These are phyloP conservation scores for Tolypocladium ophioglossoides DNA, from an alignment of 2,329 filamentous ascomycete genomes.

Conservation along the genomic window DNA sequence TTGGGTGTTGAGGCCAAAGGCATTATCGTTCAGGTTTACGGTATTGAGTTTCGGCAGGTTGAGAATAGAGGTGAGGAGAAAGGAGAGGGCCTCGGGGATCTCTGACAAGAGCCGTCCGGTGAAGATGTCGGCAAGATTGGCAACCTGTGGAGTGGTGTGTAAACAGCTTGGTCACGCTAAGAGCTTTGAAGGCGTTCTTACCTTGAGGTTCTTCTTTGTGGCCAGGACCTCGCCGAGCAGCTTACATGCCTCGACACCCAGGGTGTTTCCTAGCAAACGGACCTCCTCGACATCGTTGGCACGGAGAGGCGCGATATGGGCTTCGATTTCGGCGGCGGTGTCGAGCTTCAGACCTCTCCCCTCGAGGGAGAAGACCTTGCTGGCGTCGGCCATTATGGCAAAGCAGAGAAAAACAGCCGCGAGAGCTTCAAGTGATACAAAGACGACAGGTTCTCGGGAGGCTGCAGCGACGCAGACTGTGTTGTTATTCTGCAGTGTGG, in stretches of 20 bases:
- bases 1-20: slow-evolving; percentile 91
- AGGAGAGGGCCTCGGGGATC: slow-evolving; percentile 81
- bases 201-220: slow-evolving; percentile 73
- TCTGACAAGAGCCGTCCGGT: slow-evolving; percentile 87
- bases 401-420: slow-evolving; percentile 1
- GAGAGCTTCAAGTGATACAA: background rate
- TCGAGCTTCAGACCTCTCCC: slow-evolving; percentile 89
- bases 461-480: background rate
- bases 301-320: slow-evolving; percentile 67
- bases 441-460: background rate
- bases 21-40: slow-evolving; percentile 94
- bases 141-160: slow-evolving; percentile 37
- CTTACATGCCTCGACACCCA: slow-evolving; percentile 81
- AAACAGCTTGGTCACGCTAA: background rate
- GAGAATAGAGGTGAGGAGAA: slow-evolving; percentile 75
- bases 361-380: slow-evolving; percentile 78
- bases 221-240: slow-evolving; percentile 73
- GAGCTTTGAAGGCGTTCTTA: slow-evolving; percentile 22
- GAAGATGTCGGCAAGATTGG: slow-evolving; percentile 95
- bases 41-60: slow-evolving; percentile 80
- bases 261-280: slow-evolving; percentile 78
- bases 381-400: slow-evolving; percentile 18
- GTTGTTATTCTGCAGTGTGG: background rate
- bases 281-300: slow-evolving; percentile 76
- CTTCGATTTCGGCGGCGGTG: slow-evolving; percentile 74